Base-by-base conservation (phyloP, 2,329 filamentous ascomycete species). In the Xylariaceae sp. region DNA sequence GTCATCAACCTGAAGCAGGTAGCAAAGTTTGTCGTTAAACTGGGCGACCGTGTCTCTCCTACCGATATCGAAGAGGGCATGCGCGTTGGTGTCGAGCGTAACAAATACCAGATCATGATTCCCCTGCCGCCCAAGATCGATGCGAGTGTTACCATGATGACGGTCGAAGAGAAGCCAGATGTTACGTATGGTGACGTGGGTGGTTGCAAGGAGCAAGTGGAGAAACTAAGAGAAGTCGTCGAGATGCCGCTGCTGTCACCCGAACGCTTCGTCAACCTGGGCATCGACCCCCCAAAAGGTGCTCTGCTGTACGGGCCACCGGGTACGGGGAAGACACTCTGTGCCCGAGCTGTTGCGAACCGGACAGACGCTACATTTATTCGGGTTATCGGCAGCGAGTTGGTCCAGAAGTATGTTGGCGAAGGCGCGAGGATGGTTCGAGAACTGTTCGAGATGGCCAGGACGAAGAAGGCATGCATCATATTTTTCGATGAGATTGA, bases 1-100 rank as follows among this genome's bases (percentile, higher is more conserved):
- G 92, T 99, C 67, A 99, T 99, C 81, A 99, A 99, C 75, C 92
- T 99, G 65, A 99, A 99, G 80, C 94, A 99, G 74, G 99, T 99
- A 67, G 94, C 94, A 68, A 99, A 99, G 76, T 99, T 99, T 67
- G 94, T 99, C 47, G 94, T 99, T 62, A 94, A 96, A 74, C 84
- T 99, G 49, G 94, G 94, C 65, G 94, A 99, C 70, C 87, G 94
- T 61, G 94, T 99, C 64, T 95, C 89, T 68, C 94, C 94, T 47
- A 97, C 94, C 63, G 94, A 99, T 84, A 99, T 99, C 67, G 94
- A 99, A 70, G 94, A 99, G 74, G 94, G 94, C 61, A 99, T 99
- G 94, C 86, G 94, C 63, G 94, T 99, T 58, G 94, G 92, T 73
- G 94, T 99, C 70, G 94, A 99, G 74, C 83, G 94, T 54, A 97